These are phyloP conservation scores for Aspergillus baeticus DNA, from an alignment of 495 filamentous ascomycete genomes.

Conservation along the genomic window DNA sequence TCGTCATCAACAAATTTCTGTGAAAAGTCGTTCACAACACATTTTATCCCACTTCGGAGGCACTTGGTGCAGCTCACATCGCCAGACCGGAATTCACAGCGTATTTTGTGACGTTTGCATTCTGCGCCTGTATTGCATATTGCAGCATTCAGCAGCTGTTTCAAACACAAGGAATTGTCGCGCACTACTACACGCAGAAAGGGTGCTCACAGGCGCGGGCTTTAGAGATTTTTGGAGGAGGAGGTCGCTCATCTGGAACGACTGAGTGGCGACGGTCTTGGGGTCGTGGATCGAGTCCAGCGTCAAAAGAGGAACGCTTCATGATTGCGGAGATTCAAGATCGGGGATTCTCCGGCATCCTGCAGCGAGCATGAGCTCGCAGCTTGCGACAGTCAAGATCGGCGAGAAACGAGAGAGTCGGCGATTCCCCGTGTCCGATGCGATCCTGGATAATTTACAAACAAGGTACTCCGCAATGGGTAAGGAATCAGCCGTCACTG, in stretches of 20 bases:
- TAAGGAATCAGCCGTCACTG: background rate
- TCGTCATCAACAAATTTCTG: slow-evolving; percentile 51
- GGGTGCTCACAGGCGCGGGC: slow-evolving; percentile 44
- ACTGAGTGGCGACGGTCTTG: slow-evolving; percentile 22
- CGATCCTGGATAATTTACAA: background rate
- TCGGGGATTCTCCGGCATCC: slow-evolving; percentile 45
- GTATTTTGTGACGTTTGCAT: slow-evolving; percentile 50
- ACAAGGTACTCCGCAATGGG: background rate
- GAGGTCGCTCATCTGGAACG: slow-evolving; percentile 22
- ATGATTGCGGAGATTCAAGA: slow-evolving; percentile 18
- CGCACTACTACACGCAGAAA: slow-evolving; percentile 3
- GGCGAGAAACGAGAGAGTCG: slow-evolving; percentile 5
- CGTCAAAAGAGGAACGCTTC: slow-evolving; percentile 45
- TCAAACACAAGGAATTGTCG: background rate
- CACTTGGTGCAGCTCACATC: slow-evolving; percentile 47
- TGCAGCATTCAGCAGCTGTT: slow-evolving; percentile 5
- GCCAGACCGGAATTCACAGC: slow-evolving; percentile 44
- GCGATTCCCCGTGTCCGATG: background rate
- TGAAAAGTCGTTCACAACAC: slow-evolving; percentile 49
- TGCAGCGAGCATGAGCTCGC: slow-evolving; percentile 22
- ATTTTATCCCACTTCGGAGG: slow-evolving; percentile 46
- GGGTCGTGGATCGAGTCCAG: slow-evolving; percentile 32
- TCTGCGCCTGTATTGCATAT: slow-evolving; percentile 35
- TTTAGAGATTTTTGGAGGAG: slow-evolving; percentile 43
- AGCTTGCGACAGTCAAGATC: slow-evolving; percentile 10